Base-by-base conservation (phyloP, 805 yeast genomes). In the Candida alai region DNA sequence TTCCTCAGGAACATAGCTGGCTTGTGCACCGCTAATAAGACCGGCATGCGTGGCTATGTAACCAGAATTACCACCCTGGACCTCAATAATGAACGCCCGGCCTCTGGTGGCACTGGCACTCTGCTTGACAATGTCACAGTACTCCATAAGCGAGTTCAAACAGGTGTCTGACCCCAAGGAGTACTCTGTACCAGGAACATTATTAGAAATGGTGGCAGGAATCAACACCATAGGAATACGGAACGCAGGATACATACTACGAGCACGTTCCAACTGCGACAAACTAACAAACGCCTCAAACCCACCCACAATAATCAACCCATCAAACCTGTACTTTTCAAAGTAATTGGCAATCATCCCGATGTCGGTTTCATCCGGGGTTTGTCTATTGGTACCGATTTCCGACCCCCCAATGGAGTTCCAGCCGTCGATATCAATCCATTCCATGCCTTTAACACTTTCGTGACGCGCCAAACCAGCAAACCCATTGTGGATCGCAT, bases 181-280 rank as follows among this genome's bases (percentile, higher is more conserved):
- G 61, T 88, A 88, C 62, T 93, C 97, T 2, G 97, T 83, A 40
- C 98, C 99, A n/a, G 99, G 98, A 32, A 93, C 97, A 50, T 93
- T 93, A 66, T 93, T 93, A 12, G 97, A 88, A 44, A 93, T 86
- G 2, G 98, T 93, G 2, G 97, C 90, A 8, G 98, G 98, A 45
- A 93, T 73, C 48, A 86, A 77, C 26, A 85, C 84, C 85, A 90
- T 81, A 43, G 98, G 98, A 45, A 93, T 88, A 60, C 90, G 78
- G 67, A 93, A 85, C 19, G 90, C 79, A 28, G 98, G 97, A 64
- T 87, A 93, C 39, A 76, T 65, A 11, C 56, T 46, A 59, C 96
- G 77, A 20, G 93, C 87, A 47, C 73, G 71, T 48, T 84, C 83
- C 45, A 93, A 73, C 66, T 88, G 84, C 50, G 84, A 78, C 47